Conservation (phyloP, 352 stramenopile genomes). For the Globisporangium sylvaticum region DNA sequence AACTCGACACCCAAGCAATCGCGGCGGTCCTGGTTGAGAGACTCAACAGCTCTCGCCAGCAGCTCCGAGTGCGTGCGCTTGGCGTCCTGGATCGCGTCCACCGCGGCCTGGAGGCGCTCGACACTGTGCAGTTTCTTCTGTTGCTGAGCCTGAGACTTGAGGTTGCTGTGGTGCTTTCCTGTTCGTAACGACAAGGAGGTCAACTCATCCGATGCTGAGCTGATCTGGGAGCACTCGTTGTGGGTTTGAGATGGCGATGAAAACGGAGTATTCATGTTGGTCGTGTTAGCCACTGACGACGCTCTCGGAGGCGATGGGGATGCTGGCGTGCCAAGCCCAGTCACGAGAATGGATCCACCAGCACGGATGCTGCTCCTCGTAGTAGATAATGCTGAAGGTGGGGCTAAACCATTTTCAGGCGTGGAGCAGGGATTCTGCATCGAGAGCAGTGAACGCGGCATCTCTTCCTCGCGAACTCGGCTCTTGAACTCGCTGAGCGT, state of each 20-base stretch:
- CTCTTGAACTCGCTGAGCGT: conserved; percentile 45
- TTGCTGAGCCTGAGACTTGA: not conserved
- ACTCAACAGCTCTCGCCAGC: conserved; percentile 35
- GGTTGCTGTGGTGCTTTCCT: not conserved
- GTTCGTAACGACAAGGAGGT: not conserved
- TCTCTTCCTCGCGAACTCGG: conserved; percentile 41
- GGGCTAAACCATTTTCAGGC: too few species aligned
- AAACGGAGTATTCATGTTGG: too few species aligned
- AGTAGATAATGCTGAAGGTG: not conserved
- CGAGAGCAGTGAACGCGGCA: conserved; percentile 24
- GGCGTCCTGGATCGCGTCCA: conserved; percentile 40
- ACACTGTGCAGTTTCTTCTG: conserved; percentile 35
- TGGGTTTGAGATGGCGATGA: too few species aligned
- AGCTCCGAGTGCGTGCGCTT: conserved; percentile 35
- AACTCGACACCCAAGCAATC: conserved; percentile 58
- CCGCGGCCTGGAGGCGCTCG: conserved; percentile 44
- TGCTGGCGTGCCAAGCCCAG: not conserved
- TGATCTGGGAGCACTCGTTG: not conserved
- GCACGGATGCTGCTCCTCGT: conserved; percentile 5
- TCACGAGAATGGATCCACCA: not conserved
- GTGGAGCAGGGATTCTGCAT: conserved; percentile 13
- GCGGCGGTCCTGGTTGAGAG: conserved; percentile 46
- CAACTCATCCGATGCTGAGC: not conserved
- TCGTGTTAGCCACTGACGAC: not conserved
- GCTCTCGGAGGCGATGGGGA: not conserved